Evolutionary conservation across 441 rosid genomes (phyloP), one percentile per base, ranked within the genome.

Genomic region (Erysimum cheiri): DNA sequence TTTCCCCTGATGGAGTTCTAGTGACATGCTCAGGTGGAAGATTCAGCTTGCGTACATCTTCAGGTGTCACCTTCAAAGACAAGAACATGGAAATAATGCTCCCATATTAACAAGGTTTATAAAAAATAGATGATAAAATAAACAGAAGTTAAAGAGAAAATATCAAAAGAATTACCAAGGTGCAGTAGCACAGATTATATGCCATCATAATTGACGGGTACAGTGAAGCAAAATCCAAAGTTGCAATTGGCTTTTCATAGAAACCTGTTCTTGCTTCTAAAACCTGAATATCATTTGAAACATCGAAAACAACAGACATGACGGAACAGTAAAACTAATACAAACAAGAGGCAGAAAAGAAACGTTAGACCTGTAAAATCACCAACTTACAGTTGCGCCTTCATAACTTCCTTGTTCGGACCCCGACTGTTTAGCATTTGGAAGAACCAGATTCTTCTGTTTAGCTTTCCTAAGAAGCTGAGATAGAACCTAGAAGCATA

Each of bases 131-230:
- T 48, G 37, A 49, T 39, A 61, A 22, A 46, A 64, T 49, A 47
- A 24, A 24, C 17, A 59, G 14, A 49, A 67, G 10, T 53, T 22
- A 26, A n/a, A 77, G 37, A 59, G 67, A 36, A 17, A 67, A 70
- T 4, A 53, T 35, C 58, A 60, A 53, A 57, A 79, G 54, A 76
- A 64, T 79, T 77, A 95, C 99, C 96, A 95, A 78, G 47, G 97
- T 92, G 81, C 98, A 91, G 83, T 92, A 95, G 75, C 99, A 95
- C 43, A 95, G 78, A 83, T 95, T 95, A 82, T 91, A 95, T 39
- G 99, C 99, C 99, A 92, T 95, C 99, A 95, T 95, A 75, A 95
- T 92, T 37, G 98, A 96, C 41, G 99, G 99, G 84, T 96, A 96
- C 62, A 96, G 56, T 71, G 99, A 96, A 61, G 99, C 98, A 80